Evolutionary conservation across 768 basidiomycete species (phyloP).

Genomic region (Tricholoma bakamatsutake): DNA sequence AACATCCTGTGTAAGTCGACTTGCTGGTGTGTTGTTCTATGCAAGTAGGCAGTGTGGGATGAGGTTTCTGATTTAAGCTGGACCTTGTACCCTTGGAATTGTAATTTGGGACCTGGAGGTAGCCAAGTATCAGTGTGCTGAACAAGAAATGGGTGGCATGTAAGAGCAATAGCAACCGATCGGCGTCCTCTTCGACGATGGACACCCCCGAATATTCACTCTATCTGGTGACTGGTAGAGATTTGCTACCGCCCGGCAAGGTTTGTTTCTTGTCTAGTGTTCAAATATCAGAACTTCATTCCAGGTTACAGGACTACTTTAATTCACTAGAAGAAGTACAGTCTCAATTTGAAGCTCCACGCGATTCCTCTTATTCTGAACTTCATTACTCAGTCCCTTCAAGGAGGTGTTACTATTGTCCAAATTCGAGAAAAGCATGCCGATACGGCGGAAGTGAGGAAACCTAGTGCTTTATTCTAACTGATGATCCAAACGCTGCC

Average conservation of each 20-base stretch:
- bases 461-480: neutral
- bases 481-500: neutral
- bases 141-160: too few species aligned
- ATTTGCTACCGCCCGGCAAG: constrained; percentile 71
- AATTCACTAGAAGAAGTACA: constrained; percentile 70
- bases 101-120: too few species aligned
- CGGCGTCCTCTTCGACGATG: neutral
- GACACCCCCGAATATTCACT: constrained; percentile 55
- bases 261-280: constrained; percentile 28
- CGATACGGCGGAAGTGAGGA: constrained; percentile 72
- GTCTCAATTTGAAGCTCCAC: constrained; percentile 2
- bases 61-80: too few species aligned
- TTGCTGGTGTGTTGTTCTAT: too few species aligned
- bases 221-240: constrained; percentile 84
- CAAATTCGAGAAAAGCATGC: constrained; percentile 84
- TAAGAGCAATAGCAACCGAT: too few species aligned
- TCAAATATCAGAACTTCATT: neutral
- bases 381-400: constrained; percentile 47
- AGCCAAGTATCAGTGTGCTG: too few species aligned
- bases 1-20: too few species aligned
- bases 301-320: constrained; percentile 48
- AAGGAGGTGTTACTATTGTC: constrained; percentile 86
- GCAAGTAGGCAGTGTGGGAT: too few species aligned
- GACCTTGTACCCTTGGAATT: too few species aligned
- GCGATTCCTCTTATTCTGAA: neutral